Conservation (phyloP, 257 asterid genomes). For the Nicotiana otophora region DNA sequence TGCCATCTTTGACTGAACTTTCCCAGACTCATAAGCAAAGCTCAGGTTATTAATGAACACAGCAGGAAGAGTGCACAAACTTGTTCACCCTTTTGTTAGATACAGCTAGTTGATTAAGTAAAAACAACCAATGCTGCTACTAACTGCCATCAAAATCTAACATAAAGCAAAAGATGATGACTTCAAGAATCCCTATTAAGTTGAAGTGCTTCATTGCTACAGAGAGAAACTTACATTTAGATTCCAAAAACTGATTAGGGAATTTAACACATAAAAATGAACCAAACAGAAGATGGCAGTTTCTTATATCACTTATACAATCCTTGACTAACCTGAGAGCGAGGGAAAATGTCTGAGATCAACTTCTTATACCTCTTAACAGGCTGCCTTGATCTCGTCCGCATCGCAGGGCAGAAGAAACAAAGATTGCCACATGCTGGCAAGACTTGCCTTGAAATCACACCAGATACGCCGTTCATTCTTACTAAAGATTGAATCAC, state of each 20-base stretch:
- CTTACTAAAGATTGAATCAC: neutral
- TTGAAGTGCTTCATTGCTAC: neutral
- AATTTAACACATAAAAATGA: neutral
- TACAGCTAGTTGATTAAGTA: neutral
- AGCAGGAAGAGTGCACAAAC: neutral
- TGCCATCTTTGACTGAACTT: neutral
- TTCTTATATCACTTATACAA: neutral
- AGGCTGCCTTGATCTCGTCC: constrained; percentile 97
- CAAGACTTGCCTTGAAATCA: constrained; percentile 86
- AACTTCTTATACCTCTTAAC: constrained; percentile 98
- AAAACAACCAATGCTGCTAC: neutral
- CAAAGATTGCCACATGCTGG: constrained; percentile 94
- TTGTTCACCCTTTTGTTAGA: neutral
- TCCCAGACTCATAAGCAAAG: neutral
- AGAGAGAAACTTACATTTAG: neutral
- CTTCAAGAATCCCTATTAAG: neutral
- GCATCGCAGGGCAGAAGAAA: constrained; percentile 85
- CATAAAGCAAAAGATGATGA: neutral
- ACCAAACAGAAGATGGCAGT: neutral
- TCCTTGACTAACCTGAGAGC: constrained; percentile 58
- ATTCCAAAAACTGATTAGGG: neutral
- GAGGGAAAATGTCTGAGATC: constrained; percentile 86
- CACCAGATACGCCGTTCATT: constrained; percentile 83
- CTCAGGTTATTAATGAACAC: neutral
- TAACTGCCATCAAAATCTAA: neutral